Evolutionary conservation across 768 basidiomycete species (phyloP).

Genomic region (Ramaria rubella): DNA sequence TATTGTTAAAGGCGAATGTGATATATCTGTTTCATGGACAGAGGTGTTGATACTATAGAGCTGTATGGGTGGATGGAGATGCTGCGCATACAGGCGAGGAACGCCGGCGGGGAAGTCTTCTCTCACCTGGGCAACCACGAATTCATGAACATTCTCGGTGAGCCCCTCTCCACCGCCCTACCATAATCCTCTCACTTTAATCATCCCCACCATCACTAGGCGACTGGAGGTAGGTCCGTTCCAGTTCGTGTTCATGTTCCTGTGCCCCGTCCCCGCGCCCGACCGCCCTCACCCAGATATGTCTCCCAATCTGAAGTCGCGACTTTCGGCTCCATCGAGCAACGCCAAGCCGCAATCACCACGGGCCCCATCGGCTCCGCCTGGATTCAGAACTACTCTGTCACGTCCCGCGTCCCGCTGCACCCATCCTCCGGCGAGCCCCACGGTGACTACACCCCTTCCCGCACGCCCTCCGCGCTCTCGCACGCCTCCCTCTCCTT

Average conservation of each 20-base stretch:
- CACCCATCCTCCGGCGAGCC: conserved; percentile 63
- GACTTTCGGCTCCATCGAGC: conserved; percentile 68
- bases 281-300: conserved; percentile 47
- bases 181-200: conserved; percentile 71
- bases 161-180: conserved; percentile 10
- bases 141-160: conserved; percentile 87
- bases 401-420: conserved; percentile 73
- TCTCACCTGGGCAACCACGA: conserved; percentile 92
- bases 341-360: conserved; percentile 66
- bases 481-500: conserved; percentile 83
- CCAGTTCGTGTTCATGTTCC: neutral
- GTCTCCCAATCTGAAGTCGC: conserved; percentile 76
- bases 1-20: neutral
- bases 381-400: conserved; percentile 84
- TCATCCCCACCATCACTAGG: conserved; percentile 33
- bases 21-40: conserved; percentile 20
- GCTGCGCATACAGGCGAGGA: conserved; percentile 67
- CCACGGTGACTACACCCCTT: conserved; percentile 45
- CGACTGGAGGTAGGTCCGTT: conserved; percentile 67
- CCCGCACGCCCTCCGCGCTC: conserved; percentile 48
- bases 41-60: conserved; percentile 85
- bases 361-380: conserved; percentile 68
- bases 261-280: neutral
- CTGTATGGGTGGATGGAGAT: conserved; percentile 82
- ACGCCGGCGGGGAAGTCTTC: conserved; percentile 64